These are phyloP conservation scores for Cutaneotrichosporon daszewskae DNA, from an alignment of 1,284 basidiomycete genomes.

Conservation along the genomic window DNA sequence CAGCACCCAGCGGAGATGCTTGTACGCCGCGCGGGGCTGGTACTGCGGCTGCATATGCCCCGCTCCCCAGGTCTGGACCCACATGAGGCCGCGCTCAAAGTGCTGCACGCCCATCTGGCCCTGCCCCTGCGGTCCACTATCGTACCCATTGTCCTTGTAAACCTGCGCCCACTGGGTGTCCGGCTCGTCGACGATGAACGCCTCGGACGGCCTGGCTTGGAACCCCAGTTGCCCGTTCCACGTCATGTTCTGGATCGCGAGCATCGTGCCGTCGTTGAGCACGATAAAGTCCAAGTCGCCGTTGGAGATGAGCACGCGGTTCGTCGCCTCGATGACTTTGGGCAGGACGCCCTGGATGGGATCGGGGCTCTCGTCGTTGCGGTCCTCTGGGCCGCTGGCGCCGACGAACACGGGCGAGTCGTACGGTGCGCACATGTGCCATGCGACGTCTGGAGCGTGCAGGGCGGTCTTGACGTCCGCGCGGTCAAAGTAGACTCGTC, in stretches of 20 bases:
- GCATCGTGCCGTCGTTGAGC: slow-evolving; percentile 18
- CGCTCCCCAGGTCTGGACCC: slow-evolving; percentile 15
- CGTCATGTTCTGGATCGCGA: slow-evolving; percentile 38
- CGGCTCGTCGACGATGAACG: slow-evolving; percentile 6
- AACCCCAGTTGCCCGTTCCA: slow-evolving; percentile 30
- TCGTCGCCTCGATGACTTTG: slow-evolving; percentile 56
- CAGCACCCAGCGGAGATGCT: slow-evolving; percentile 21
- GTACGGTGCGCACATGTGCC: too few species aligned
- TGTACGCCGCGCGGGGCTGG: slow-evolving; percentile 15
- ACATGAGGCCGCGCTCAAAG: slow-evolving; percentile 25
- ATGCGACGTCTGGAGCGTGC: too few species aligned
- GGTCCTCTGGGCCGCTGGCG: too few species aligned
- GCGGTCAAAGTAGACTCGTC: slow-evolving; percentile 59
- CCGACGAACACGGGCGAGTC: slow-evolving; percentile 61
- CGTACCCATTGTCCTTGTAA: neutral
- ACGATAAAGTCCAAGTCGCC: slow-evolving; percentile 45
- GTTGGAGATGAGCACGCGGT: slow-evolving; percentile 63
- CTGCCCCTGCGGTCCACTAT: too few species aligned
- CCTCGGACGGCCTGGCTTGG: slow-evolving; percentile 14
- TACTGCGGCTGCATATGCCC: slow-evolving; percentile 24
- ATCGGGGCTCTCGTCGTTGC: slow-evolving; percentile 58
- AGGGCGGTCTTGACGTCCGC: slow-evolving; percentile 65
- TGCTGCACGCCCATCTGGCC: slow-evolving; percentile 22
- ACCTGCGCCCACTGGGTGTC: slow-evolving; percentile 1
- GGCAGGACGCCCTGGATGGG: slow-evolving; percentile 40